Evolutionary conservation across 805 yeast species (phyloP), one percentile per base, ranked within the genome.

Genomic region (Saturnispora diversa): DNA sequence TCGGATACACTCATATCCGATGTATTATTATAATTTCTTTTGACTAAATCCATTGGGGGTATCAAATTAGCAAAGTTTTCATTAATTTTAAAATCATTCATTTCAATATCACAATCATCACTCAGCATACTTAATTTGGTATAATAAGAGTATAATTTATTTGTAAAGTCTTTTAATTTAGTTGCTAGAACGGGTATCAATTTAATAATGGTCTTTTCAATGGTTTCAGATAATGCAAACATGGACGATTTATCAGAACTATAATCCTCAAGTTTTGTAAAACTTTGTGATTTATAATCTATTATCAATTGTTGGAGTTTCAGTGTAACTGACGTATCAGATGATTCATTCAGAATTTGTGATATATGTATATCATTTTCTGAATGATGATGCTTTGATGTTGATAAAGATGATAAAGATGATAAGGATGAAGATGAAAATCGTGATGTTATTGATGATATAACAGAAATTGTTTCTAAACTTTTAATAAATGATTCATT

Each of bases 141-240:
- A 37, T 60, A 57, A 31, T 58, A 59, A 17, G 40, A 43, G 13
- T 46, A 29, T 20, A 59, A 41, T 29, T 50, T 54, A 6, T 35
- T 40, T 3, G 57, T 52, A 11, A 31, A 39, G 9, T 26, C 31
- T 11, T 4, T 21, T 5, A 60, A 44, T 29, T 54, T 54, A 10
- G 51, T 53, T 8, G 50, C 42, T 5, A 58, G 38, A 5, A 55
- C 37, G 3, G 62, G 61, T 31, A 51, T 51, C 36, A 59, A 22
- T 16, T 49, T 44, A 2, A 46, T 38, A 5, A 58, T 47, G 19
- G 48, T 47, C 15, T 38, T 21, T 35, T 58, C 60, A 2, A 56
- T 44, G 19, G 55, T 55, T 13, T 37, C 32, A 32, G 45, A 51
- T 3, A 55, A 33, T 12, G 30, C 35, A 13, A 35, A 17, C 61